phyloP scores from a whole-genome alignment of 305 asterid genomes.

The Fraxinus nigra region DNA sequence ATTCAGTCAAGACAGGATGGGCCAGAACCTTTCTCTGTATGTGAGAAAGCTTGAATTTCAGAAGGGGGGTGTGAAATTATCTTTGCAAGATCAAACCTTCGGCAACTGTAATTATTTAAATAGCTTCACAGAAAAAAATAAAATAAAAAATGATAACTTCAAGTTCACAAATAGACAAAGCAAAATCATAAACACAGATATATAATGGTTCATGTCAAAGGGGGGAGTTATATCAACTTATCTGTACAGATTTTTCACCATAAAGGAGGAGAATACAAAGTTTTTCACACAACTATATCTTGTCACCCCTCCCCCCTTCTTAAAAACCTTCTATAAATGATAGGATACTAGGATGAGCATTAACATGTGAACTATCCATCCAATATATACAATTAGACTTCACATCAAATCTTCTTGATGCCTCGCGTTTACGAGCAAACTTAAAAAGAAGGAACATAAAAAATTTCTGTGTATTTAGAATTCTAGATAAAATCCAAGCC shows the following conservation, averaged over 20 bases:
- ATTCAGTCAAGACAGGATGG: not conserved
- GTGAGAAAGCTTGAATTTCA: not conserved
- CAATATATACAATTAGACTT: not conserved
- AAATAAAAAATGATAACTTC: not conserved
- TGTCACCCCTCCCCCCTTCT: not conserved
- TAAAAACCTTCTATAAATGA: not conserved
- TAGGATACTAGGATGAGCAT: not conserved
- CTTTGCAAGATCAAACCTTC: not conserved
- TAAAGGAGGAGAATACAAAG: not conserved
- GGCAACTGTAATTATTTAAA: not conserved
- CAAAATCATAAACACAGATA: not conserved
- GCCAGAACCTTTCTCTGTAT: not conserved
- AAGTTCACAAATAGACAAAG: too few species aligned
- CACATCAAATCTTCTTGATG: not conserved
- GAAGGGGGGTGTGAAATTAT: not conserved
- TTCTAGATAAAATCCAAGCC: not conserved
- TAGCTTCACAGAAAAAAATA: not conserved
- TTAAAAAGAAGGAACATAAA: not conserved
- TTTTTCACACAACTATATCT: not conserved
- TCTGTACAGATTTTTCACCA: not conserved
- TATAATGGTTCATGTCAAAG: not conserved
- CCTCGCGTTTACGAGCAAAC: not conserved
- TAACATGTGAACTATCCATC: not conserved
- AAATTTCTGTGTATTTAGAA: not conserved
- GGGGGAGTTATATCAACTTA: not conserved